A percentile compares a stretch with the other conserved stretches of the same genome.
phyloP scores from a whole-genome alignment of 2,329 filamentous ascomycete species.

The Chrysoporthe cubensis region DNA sequence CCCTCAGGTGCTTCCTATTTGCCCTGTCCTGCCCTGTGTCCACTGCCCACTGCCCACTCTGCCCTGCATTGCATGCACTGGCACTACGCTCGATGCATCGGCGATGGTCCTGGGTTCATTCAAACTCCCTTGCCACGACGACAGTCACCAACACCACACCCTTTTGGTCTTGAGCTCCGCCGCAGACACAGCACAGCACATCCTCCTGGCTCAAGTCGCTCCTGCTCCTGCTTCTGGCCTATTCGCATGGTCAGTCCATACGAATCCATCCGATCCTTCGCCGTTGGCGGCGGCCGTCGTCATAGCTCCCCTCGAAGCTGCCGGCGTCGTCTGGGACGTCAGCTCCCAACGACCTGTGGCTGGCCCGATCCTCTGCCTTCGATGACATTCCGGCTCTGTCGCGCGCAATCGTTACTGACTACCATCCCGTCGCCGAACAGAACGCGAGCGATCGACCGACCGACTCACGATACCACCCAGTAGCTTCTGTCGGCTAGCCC shows the following conservation, averaged over 20 bases:
- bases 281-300: conserved; percentile 4
- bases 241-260: not conserved
- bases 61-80: conserved; percentile 4
- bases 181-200: conserved; percentile 1
- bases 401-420: conserved; percentile 15
- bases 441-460: conserved; percentile 17
- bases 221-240: not conserved
- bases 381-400: not conserved
- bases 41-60: not conserved
- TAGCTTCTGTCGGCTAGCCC: not conserved
- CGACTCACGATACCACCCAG: not conserved
- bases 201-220: not conserved
- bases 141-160: not conserved
- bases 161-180: not conserved
- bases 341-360: conserved; percentile 2
- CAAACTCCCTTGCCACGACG: conserved; percentile 16
- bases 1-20: not conserved
- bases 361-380: not conserved
- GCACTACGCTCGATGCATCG: not conserved
- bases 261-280: conserved; percentile 2
- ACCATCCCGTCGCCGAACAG: conserved; percentile 11
- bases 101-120: not conserved
- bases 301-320: conserved; percentile 11
- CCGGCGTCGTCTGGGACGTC: not conserved
- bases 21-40: conserved; percentile 4